Conservation (phyloP, 2,329 filamentous ascomycete genomes). For the Chrysoporthe deuterocubensis region DNA sequence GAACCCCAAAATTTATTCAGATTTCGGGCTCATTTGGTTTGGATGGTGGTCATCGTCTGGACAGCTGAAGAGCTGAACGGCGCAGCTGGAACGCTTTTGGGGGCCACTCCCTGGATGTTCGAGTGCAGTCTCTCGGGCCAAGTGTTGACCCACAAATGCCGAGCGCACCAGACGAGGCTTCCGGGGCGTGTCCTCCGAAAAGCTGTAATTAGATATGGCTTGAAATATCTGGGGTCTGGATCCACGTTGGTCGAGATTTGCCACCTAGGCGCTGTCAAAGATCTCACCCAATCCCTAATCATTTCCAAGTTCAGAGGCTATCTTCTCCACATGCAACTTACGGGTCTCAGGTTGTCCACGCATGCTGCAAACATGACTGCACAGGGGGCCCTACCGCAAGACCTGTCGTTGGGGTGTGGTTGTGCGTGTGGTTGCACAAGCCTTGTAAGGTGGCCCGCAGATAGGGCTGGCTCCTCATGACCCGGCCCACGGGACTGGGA, state of each 20-base stretch:
- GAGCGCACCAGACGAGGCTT: not conserved
- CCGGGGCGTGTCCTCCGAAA: not conserved
- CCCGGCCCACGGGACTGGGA: not conserved
- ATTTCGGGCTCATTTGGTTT: not conserved
- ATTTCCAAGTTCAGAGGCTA: not conserved
- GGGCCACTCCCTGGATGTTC: not conserved
- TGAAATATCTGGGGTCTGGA: not conserved
- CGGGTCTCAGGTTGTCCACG: not conserved
- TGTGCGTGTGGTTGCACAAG: not conserved
- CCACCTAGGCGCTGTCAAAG: not conserved
- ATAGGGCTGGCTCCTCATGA: not conserved
- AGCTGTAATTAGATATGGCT: not conserved
- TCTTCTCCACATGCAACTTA: not conserved
- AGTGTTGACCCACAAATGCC: not conserved
- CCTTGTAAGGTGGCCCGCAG: not conserved
- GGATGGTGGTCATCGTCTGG: constrained; percentile 8
- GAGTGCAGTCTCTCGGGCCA: not conserved
- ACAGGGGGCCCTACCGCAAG: not conserved
- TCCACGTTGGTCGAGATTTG: not conserved
- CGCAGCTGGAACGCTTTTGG: not conserved
- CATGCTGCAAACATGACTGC: not conserved
- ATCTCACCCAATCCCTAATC: not conserved
- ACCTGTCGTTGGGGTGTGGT: too few species aligned
- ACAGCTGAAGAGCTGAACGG: not conserved
- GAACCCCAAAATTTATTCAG: not conserved